These are phyloP conservation scores for Ceratocystis variospora DNA, from an alignment of 2,329 filamentous ascomycete genomes.

Conservation along the genomic window DNA sequence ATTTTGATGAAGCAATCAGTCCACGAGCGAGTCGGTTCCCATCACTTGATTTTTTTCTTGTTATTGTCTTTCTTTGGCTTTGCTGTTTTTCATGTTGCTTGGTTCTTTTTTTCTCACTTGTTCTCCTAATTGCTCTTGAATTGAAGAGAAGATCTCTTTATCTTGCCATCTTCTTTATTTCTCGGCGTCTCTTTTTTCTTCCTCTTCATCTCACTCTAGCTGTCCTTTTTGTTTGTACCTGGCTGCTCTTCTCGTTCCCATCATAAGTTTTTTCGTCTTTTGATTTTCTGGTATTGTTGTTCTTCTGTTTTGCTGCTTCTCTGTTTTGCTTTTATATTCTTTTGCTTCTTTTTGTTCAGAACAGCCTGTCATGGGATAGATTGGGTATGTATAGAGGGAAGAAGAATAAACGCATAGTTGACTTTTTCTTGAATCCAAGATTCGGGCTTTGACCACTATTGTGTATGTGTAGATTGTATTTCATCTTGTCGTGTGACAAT, in stretches of 20 bases:
- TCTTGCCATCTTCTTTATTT: not conserved
- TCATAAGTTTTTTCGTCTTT: not conserved
- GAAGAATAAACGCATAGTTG: constrained; percentile 6
- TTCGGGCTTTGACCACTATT: not conserved
- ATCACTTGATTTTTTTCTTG: constrained; percentile 9
- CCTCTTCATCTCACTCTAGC: not conserved
- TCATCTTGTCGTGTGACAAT: not conserved
- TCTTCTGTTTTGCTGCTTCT: not conserved
- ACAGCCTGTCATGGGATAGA: constrained; percentile 6
- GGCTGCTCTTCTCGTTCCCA: not conserved
- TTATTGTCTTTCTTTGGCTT: constrained; percentile 21
- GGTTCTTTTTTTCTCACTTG: constrained; percentile 13
- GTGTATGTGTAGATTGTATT: not conserved
- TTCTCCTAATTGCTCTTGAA: not conserved
- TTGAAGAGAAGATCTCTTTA: not conserved
- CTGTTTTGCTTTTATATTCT: not conserved
- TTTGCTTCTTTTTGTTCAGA: not conserved
- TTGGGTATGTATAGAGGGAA: constrained; percentile 3
- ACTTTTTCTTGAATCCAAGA: not conserved
- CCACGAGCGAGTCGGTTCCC: not conserved
- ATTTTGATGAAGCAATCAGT: not conserved
- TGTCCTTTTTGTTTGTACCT: not conserved
- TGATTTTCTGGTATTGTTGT: not conserved
- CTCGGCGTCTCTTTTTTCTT: not conserved
- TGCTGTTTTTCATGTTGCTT: constrained; percentile 4